A percentile compares a stretch with the other conserved stretches of the same genome.
Conservation (phyloP, 345 rosid species). For the Citrus hindsii region DNA sequence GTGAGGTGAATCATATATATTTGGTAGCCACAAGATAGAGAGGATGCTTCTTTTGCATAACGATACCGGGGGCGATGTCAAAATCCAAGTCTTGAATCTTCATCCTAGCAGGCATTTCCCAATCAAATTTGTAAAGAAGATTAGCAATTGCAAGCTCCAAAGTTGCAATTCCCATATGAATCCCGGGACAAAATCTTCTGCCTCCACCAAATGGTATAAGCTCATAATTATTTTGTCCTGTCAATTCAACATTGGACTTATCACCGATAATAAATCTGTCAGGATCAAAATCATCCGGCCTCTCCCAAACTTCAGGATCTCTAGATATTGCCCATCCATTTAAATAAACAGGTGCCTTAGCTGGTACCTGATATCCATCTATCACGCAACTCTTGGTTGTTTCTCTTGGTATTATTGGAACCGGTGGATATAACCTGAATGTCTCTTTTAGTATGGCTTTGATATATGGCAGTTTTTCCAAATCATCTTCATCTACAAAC, state of each 20-base stretch:
- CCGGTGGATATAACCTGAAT: constrained; percentile 9
- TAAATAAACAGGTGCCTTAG: background rate
- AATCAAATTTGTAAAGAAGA: constrained; percentile 19
- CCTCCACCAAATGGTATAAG: constrained; percentile 31
- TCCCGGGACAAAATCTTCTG: constrained; percentile 30
- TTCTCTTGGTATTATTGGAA: constrained; percentile 19
- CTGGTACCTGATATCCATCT: background rate
- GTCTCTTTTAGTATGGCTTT: constrained; percentile 47
- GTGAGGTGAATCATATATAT: no score
- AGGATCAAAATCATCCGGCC: background rate
- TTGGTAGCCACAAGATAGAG: constrained; percentile 10
- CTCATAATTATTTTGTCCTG: constrained; percentile 17
- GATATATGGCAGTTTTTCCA: constrained; percentile 24
- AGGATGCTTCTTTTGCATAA: constrained; percentile 19
- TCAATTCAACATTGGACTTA: constrained; percentile 10
- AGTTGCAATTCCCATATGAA: background rate
- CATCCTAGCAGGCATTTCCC: constrained; percentile 15
- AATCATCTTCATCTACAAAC: constrained; percentile 30
- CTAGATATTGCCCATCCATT: constrained; percentile 41
- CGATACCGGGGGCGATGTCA: constrained; percentile 10
- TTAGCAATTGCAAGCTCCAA: constrained; percentile 24
- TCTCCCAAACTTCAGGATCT: constrained; percentile 2
- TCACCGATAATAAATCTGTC: background rate
- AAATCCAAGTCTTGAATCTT: constrained; percentile 8
- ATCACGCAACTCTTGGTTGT: background rate